These are phyloP conservation scores for Leccinum subgranulosum DNA, from an alignment of 768 basidiomycete species.

Conservation along the genomic window DNA sequence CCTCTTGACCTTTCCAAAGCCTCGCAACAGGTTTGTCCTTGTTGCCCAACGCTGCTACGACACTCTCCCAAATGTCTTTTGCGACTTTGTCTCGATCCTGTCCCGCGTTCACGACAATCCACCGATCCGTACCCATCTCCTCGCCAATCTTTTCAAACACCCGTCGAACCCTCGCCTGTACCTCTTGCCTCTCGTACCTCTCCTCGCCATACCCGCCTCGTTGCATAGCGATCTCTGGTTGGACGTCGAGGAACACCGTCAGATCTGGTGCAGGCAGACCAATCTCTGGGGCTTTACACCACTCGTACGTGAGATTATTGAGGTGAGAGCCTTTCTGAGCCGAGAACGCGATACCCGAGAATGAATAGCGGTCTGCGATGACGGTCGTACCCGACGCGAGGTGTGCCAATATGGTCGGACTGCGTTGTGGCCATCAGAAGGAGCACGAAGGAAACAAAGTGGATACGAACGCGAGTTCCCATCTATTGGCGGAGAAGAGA, in stretches of 20 bases:
- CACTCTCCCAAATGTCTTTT: conserved; percentile 51
- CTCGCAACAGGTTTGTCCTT: conserved; percentile 41
- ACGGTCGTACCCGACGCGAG: conserved; percentile 66
- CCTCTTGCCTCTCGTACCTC: conserved; percentile 78
- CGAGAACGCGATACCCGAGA: conserved; percentile 93
- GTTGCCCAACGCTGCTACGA: conserved; percentile 40
- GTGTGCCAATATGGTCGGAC: conserved; percentile 57
- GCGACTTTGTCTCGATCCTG: conserved; percentile 46
- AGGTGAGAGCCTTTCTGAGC: conserved; percentile 42
- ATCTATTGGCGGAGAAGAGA: conserved; percentile 94
- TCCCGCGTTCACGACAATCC: conserved; percentile 63
- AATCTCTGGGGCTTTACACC: conserved; percentile 86
- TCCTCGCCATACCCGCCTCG: conserved; percentile 86
- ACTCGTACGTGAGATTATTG: conserved; percentile 61
- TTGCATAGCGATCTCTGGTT: conserved; percentile 59
- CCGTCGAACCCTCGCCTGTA: conserved; percentile 63
- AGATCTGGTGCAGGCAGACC: conserved; percentile 88
- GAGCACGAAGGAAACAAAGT: background rate
- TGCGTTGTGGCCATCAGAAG: conserved; percentile 18
- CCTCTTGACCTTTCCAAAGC: conserved; percentile 42
- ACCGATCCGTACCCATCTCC: conserved; percentile 46
- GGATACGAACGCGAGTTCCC: conserved; percentile 80
- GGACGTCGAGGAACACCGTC: conserved; percentile 81
- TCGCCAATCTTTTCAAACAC: conserved; percentile 56
- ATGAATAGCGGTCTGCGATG: conserved; percentile 92